phyloP scores from a whole-genome alignment of 495 filamentous ascomycete species.

The Tuber aestivum region DNA sequence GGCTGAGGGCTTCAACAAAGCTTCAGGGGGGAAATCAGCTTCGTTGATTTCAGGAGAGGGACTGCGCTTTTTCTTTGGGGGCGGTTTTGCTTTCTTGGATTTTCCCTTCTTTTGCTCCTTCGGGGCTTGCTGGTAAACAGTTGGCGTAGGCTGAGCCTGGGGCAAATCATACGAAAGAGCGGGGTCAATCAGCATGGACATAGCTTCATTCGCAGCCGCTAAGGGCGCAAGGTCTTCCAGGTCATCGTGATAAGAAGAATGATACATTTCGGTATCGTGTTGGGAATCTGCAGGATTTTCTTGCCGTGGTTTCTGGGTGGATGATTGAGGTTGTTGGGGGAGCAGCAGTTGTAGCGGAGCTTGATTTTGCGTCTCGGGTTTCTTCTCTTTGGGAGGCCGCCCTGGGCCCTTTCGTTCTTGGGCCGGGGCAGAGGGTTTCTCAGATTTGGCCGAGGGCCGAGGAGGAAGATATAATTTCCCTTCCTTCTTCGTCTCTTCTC shows the following conservation, averaged over 20 bases:
- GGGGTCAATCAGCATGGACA: not conserved
- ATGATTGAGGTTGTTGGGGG: not conserved
- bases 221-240: not conserved
- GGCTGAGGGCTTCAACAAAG: slow-evolving; percentile 73
- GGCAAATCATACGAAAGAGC: not conserved
- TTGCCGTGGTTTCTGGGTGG: not conserved
- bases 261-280: slow-evolving; percentile 2
- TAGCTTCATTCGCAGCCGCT: not conserved
- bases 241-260: not conserved
- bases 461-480: slow-evolving; percentile 25
- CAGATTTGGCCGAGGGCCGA: slow-evolving; percentile 12
- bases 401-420: slow-evolving; percentile 27
- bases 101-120: slow-evolving; percentile 54
- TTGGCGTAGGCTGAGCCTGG: not conserved
- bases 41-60: slow-evolving; percentile 68
- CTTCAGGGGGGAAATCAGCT: slow-evolving; percentile 72
- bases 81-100: slow-evolving; percentile 51
- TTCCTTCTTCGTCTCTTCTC: slow-evolving; percentile 22
- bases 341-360: not conserved
- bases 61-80: slow-evolving; percentile 58
- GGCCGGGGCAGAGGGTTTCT: slow-evolving; percentile 22
- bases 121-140: slow-evolving; percentile 4
- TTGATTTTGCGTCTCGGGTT: slow-evolving; percentile 1
- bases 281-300: not conserved
- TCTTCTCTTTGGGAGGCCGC: slow-evolving; percentile 22